Evolutionary conservation across 2,329 filamentous ascomycete genomes (phyloP), one percentile per base, ranked within the genome.

Genomic region (Dothistroma septosporum): DNA sequence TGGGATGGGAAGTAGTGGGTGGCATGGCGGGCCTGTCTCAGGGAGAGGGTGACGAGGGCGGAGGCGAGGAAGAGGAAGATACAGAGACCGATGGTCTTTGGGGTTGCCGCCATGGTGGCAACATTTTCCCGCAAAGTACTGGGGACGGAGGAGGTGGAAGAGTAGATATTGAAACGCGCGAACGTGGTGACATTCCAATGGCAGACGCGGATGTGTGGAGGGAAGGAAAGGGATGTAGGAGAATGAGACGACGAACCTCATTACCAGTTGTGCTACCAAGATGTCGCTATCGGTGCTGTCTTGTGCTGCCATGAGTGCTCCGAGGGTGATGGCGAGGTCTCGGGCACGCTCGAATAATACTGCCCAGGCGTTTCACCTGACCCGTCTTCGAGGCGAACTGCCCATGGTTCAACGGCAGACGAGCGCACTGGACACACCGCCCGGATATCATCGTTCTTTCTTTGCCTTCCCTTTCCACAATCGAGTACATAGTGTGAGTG

Each of bases 31-130:
- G 65, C 66, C 21, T 62, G 62, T 35, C 63, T 65, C 19, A 73
- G 44, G 44, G 67, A 67, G 44, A 72, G 63, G n/a, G 72, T 75
- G 31, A 74, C 57, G 32, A 74, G 67, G 19, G 70, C 70, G 12
- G 73, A 75, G 41, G 67, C 62, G 59, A 74, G 64, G 68, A 75
- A 74, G 56, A 73, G 67, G 46, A 70, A 68, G 53, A 72, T 70
- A 58, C 68, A 73, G 32, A 75, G 66, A 53, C 64, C 65, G 60
- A 74, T 65, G 44, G 64, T 67, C 50, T 66, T 69, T 19, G 72
- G 68, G 54, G 68, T 71, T 28, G 61, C 46, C 7, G 57, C 47
- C 61, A 65, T 66, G 21, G 57, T 60, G 41, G 59, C 57, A 55
- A 56, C 62, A 68, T 64, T 44, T 59, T 58, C 41, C 52, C 12